Evolutionary conservation across 176 grass and related monocot genomes (phyloP).

Genomic region (Oryza longistaminata): DNA sequence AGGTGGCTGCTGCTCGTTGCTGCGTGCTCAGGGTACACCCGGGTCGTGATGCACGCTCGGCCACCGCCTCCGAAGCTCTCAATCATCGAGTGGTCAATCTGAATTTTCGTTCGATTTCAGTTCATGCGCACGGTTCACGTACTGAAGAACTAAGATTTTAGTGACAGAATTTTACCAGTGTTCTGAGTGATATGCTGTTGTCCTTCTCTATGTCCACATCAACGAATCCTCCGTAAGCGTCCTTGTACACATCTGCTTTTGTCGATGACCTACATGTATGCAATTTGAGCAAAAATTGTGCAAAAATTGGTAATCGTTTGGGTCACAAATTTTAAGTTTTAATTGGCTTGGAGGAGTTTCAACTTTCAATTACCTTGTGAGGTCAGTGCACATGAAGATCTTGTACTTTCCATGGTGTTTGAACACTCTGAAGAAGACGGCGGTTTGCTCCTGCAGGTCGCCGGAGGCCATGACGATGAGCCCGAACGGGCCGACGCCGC

Average conservation of each 20-base stretch:
- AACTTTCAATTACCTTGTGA: neutral
- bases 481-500: conserved; percentile 58
- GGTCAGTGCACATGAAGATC: conserved; percentile 12
- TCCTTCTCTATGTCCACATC: conserved; percentile 55
- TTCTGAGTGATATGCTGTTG: conserved; percentile 62
- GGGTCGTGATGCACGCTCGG: conserved; percentile 57
- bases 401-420: neutral
- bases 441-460: conserved; percentile 51
- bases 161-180: conserved; percentile 46
- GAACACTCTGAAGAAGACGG: conserved; percentile 59
- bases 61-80: conserved; percentile 64
- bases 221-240: conserved; percentile 53
- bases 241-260: conserved; percentile 42
- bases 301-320: neutral
- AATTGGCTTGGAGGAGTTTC: neutral
- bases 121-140: neutral
- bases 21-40: conserved; percentile 62
- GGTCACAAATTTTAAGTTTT: neutral
- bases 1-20: conserved; percentile 36
- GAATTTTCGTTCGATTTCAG: neutral
- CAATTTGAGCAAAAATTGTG: neutral
- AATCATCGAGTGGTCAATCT: conserved; percentile 74
- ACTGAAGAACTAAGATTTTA: neutral
- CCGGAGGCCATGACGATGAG: conserved; percentile 52
- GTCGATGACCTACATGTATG: conserved; percentile 49